Percentiles rank a stretch among this genome's conserved stretches.
These are phyloP conservation scores for Monosporascus sp. DNA, from an alignment of 2,329 filamentous ascomycete species.

Conservation along the genomic window DNA sequence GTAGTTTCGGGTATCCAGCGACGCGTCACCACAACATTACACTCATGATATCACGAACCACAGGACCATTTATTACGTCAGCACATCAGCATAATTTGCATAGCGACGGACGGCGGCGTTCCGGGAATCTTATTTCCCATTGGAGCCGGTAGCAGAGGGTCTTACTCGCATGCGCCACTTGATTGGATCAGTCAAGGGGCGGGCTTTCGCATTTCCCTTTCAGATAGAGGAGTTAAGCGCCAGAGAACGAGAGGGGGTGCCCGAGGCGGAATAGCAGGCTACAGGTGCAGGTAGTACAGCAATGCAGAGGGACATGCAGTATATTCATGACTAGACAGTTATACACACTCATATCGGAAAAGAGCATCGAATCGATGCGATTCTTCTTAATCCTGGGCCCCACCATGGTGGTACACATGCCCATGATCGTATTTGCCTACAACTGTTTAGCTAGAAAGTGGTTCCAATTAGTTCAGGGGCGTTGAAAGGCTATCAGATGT, in stretches of 20 bases:
- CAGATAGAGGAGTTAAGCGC: conserved; percentile 6
- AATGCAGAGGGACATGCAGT: background rate
- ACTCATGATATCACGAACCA: background rate
- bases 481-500: no score
- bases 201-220: conserved; percentile 9
- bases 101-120: conserved; percentile 28
- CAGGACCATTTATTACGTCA: conserved; percentile 5
- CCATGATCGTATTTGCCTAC: background rate
- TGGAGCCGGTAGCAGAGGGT: conserved; percentile 6
- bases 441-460: no score
- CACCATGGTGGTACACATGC: background rate
- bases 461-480: no score
- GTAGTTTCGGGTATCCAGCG: background rate
- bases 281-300: background rate
- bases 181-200: conserved; percentile 7
- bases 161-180: conserved; percentile 2
- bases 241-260: background rate
- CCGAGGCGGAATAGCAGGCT: conserved; percentile 1
- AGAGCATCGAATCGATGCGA: background rate
- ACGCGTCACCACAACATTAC: background rate
- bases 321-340: conserved; percentile 4
- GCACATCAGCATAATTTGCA: conserved; percentile 21
- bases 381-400: no score
- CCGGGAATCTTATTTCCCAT: conserved; percentile 11
- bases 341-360: background rate